Conservation (phyloP, 2,329 filamentous ascomycete genomes). For the Claviceps sp. region DNA sequence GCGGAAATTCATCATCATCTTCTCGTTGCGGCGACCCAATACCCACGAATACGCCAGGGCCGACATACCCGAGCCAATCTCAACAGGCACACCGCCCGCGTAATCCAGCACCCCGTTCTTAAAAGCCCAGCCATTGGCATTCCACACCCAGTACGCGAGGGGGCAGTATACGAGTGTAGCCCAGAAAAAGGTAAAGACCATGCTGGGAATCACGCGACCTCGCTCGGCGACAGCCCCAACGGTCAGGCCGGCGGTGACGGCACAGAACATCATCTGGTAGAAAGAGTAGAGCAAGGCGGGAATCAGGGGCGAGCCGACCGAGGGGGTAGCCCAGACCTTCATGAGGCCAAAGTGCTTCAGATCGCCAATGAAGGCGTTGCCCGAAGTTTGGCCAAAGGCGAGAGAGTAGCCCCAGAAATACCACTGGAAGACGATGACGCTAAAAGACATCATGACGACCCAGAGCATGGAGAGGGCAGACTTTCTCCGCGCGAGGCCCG, state of each 20-base stretch:
- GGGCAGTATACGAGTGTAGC: conserved; percentile 96
- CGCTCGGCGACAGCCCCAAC: conserved; percentile 89
- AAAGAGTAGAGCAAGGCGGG: conserved; percentile 87
- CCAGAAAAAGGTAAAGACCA: conserved; percentile 96
- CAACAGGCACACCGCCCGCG: conserved; percentile 90
- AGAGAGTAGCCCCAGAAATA: conserved; percentile 99
- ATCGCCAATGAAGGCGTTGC: conserved; percentile 85
- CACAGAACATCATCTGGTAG: conserved; percentile 98
- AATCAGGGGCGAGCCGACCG: conserved; percentile 75
- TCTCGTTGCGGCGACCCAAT: conserved; percentile 89
- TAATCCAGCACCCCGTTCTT: conserved; percentile 90
- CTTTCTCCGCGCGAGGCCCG: conserved; percentile 91
- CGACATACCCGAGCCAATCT: conserved; percentile 87
- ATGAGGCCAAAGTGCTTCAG: conserved; percentile 78
- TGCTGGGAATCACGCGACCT: conserved; percentile 78
- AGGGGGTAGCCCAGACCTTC: conserved; percentile 73
- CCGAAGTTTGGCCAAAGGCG: conserved; percentile 71
- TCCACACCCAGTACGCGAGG: conserved; percentile 94
- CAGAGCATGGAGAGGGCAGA: conserved; percentile 94
- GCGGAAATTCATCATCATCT: conserved; percentile 99
- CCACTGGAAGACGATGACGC: conserved; percentile 93
- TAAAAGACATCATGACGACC: conserved; percentile 90
- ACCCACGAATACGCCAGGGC: conserved; percentile 93
- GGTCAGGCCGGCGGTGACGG: conserved; percentile 80
- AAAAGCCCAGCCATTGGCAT: conserved; percentile 83